phyloP scores from a whole-genome alignment of 768 basidiomycete species.

The Lactifluus rugatus region DNA sequence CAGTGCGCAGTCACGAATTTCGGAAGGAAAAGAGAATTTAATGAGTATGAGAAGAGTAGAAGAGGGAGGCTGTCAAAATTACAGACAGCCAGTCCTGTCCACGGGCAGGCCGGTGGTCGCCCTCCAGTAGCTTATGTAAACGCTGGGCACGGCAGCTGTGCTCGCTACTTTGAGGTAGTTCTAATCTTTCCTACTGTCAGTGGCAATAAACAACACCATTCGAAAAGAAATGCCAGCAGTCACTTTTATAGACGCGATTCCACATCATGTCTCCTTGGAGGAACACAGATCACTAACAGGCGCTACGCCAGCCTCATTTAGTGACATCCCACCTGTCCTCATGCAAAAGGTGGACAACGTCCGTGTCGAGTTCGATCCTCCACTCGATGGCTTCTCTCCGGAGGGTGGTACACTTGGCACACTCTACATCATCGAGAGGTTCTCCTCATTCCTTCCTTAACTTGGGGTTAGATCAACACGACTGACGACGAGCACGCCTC shows the following conservation, averaged over 20 bases:
- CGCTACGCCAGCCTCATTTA: conserved; percentile 81
- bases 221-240: conserved; percentile 23
- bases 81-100: too few relatives aligned
- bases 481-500: background rate
- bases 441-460: conserved; percentile 7
- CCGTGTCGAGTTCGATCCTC: conserved; percentile 58
- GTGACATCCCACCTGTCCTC: conserved; percentile 75
- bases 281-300: conserved; percentile 57
- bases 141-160: background rate
- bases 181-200: background rate
- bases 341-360: conserved; percentile 67
- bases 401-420: conserved; percentile 50
- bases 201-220: too few relatives aligned
- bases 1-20: background rate
- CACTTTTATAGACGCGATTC: conserved; percentile 32
- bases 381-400: conserved; percentile 46
- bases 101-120: too few relatives aligned
- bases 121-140: conserved; percentile 8
- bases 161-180: background rate
- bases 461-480: background rate
- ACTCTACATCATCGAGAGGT: conserved; percentile 85
- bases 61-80: background rate
- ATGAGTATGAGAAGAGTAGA: too few relatives aligned
- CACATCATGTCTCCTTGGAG: conserved; percentile 44
- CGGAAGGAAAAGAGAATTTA: background rate